Evolutionary conservation across 2,329 filamentous ascomycete species (phyloP).

Genomic region (Paraphoma chrysanthemicola): DNA sequence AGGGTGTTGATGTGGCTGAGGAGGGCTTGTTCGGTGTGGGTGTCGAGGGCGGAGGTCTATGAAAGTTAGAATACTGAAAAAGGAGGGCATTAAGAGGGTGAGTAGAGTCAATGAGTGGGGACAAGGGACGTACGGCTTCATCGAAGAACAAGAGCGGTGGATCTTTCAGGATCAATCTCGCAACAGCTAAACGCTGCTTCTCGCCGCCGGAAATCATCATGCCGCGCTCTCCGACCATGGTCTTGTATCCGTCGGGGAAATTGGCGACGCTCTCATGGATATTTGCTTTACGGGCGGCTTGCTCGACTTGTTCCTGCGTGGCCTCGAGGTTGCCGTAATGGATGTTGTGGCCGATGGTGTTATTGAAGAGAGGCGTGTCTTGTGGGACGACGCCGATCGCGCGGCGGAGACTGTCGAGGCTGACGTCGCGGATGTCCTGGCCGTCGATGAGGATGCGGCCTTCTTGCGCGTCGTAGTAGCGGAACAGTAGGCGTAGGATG

Average conservation of each 20-base stretch:
- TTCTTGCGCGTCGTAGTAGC: slow-evolving; percentile 87
- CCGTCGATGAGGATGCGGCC: slow-evolving; percentile 91
- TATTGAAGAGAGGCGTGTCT: slow-evolving; percentile 96
- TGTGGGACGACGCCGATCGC: slow-evolving; percentile 96
- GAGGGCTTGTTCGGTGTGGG: slow-evolving; percentile 89
- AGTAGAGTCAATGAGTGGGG: slow-evolving; percentile 4
- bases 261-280: slow-evolving; percentile 76
- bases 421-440: slow-evolving; percentile 87
- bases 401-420: slow-evolving; percentile 79
- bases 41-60: slow-evolving; percentile 84
- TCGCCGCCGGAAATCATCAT: slow-evolving; percentile 97
- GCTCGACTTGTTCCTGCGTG: slow-evolving; percentile 72
- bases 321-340: slow-evolving; percentile 87
- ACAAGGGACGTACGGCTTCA: slow-evolving; percentile 68
- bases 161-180: slow-evolving; percentile 84
- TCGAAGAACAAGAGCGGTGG: slow-evolving; percentile 93
- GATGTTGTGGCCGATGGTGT: slow-evolving; percentile 95
- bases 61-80: slow-evolving; percentile 4
- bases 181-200: slow-evolving; percentile 88
- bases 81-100: too few species aligned
- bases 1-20: slow-evolving; percentile 94
- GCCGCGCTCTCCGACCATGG: slow-evolving; percentile 89
- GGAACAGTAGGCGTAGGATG: slow-evolving; percentile 86
- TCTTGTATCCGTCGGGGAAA: slow-evolving; percentile 89
- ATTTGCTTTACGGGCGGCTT: slow-evolving; percentile 80